Conservation (phyloP, 2,329 filamentous ascomycete genomes). For the Aspergillus sp. region DNA sequence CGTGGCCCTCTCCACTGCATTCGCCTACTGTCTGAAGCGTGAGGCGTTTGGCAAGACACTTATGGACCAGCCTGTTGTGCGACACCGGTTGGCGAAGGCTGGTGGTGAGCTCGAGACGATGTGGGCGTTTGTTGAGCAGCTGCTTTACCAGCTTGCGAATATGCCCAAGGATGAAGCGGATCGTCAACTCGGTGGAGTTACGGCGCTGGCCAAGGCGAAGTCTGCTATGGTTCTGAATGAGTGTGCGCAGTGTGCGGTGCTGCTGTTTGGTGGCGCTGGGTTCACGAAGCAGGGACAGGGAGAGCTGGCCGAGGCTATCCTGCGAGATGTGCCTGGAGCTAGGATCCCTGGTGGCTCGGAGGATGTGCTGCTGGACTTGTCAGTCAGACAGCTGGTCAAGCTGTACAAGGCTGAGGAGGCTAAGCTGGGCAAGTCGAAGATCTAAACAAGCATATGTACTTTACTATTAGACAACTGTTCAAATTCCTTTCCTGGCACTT, state of each 20-base stretch:
- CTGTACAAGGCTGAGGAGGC: conserved; percentile 51
- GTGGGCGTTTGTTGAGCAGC: conserved; percentile 71
- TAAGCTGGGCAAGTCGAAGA: conserved; percentile 32
- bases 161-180: conserved; percentile 51
- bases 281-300: conserved; percentile 68
- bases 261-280: conserved; percentile 74
- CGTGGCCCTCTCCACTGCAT: conserved; percentile 60
- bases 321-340: conserved; percentile 62
- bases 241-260: conserved; percentile 66
- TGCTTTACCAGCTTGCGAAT: conserved; percentile 66
- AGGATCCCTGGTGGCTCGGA: conserved; percentile 69
- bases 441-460: conserved; percentile 15
- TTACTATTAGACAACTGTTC: neutral
- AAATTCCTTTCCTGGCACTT: neutral
- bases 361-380: conserved; percentile 70
- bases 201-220: conserved; percentile 71
- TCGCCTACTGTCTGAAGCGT: conserved; percentile 64
- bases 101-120: conserved; percentile 68
- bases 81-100: conserved; percentile 70
- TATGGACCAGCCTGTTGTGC: conserved; percentile 72
- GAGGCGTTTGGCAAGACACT: conserved; percentile 68
- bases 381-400: conserved; percentile 69
- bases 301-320: conserved; percentile 67
- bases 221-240: conserved; percentile 70
- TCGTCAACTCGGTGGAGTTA: conserved; percentile 66